phyloP scores from a whole-genome alignment of 257 asterid species.

The Leonotis leonurus region DNA sequence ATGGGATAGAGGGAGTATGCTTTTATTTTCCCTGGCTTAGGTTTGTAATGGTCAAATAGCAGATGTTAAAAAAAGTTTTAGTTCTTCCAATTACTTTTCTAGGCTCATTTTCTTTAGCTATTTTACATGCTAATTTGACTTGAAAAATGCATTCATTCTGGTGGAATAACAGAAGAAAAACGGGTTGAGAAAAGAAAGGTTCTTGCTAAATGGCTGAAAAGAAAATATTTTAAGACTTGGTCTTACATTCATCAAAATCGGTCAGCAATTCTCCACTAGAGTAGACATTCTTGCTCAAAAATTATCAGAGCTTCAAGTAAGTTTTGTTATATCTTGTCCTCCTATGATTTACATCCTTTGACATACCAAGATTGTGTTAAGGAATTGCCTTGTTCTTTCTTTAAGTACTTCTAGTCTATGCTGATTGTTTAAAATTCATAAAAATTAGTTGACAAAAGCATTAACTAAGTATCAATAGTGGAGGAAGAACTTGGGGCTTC shows the following conservation, averaged over 20 bases:
- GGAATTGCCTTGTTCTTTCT: not conserved
- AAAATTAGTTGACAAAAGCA: no score
- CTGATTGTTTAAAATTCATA: no score
- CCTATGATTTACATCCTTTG: not conserved
- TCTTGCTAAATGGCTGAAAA: slow-evolving; percentile 93
- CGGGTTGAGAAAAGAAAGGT: slow-evolving; percentile 58
- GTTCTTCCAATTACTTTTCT: not conserved
- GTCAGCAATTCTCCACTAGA: slow-evolving; percentile 97
- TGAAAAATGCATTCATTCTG: slow-evolving; percentile 29
- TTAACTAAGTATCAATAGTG: slow-evolving; percentile 44
- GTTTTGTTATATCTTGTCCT: not conserved
- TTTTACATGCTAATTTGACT: slow-evolving; percentile 14
- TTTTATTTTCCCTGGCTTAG: no score
- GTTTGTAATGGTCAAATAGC: no score
- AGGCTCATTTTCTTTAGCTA: not conserved
- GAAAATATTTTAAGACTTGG: slow-evolving; percentile 90
- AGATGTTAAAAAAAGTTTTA: not conserved
- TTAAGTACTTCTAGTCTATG: no score
- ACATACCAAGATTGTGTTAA: not conserved
- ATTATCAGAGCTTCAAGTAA: slow-evolving; percentile 95
- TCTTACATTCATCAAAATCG: slow-evolving; percentile 94
- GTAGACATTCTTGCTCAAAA: slow-evolving; percentile 99
- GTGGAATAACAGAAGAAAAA: slow-evolving; percentile 75
- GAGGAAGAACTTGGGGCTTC: slow-evolving; percentile 79
- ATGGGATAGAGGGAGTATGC: no score